phyloP scores from a whole-genome alignment of 768 basidiomycete genomes.

The Pleurotus citrinopileatus region DNA sequence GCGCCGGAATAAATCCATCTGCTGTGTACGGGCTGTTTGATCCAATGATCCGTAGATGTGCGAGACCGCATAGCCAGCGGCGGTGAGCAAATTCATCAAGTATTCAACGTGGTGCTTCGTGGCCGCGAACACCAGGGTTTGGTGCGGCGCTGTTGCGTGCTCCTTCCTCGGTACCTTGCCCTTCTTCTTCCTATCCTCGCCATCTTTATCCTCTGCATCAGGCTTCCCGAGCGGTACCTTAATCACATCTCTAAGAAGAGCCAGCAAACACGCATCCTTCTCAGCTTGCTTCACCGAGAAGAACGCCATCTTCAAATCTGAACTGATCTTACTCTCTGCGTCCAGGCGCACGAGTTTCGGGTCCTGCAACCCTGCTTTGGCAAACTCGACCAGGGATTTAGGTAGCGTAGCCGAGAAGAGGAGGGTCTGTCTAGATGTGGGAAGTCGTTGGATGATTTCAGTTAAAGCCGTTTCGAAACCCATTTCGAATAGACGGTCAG shows the following conservation, averaged over 20 bases:
- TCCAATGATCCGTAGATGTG: constrained; percentile 96
- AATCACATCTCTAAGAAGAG: constrained; percentile 85
- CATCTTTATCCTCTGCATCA: constrained; percentile 20
- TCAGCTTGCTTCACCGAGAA: constrained; percentile 89
- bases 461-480: constrained; percentile 91
- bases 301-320: constrained; percentile 92
- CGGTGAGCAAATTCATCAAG: constrained; percentile 69
- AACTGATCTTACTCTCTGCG: constrained; percentile 92
- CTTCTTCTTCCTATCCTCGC: constrained; percentile 35
- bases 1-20: constrained; percentile 88
- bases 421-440: constrained; percentile 83
- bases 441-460: constrained; percentile 89
- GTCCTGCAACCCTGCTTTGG: constrained; percentile 92
- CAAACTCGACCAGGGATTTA: constrained; percentile 94
- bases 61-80: constrained; percentile 86
- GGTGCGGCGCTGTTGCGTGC: constrained; percentile 68
- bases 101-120: constrained; percentile 99
- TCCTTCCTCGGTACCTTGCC: constrained; percentile 51
- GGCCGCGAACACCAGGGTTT: constrained; percentile 92
- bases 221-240: constrained; percentile 61
- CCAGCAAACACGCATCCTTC: constrained; percentile 88
- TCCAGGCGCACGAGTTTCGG: constrained; percentile 97
- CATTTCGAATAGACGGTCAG: constrained; percentile 97
- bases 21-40: constrained; percentile 82
- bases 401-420: constrained; percentile 97